Base-by-base conservation (phyloP, 2,329 filamentous ascomycete species). In the Herpotrichia juniperi region DNA sequence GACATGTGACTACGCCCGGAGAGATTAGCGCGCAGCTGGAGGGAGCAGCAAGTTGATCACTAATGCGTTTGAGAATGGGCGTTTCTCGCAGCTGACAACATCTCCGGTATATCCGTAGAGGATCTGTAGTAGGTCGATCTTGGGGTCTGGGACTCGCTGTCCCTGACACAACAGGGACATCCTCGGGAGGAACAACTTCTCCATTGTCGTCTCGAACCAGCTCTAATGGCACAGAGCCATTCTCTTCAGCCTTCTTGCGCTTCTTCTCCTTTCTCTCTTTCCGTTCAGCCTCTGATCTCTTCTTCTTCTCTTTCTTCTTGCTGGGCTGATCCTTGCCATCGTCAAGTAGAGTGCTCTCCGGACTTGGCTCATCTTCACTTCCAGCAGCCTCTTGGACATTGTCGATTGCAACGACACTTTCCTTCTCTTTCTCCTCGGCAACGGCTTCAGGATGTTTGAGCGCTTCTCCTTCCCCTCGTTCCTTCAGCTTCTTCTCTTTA, bases 11-110 rank as follows among this genome's bases (percentile, higher is more conserved):
- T 12, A 91, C 83, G n/a, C 93, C 92, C 0, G 87, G 84, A 37
- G 86, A 79, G 49, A 79, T 80, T 1, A 83, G 74, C 9, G 87
- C 81, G 25, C 81, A 84, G 44, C 88, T 89, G n/a, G 83, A 81
- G 1, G 87, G 82, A 31, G 87, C 85, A 31, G 84, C 85, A 4
- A 99, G 87, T 72, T 97, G 92, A 65, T 96, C 91, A 0, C 91
- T 93, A 42, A 99, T 89, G 66, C 90, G 91, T 73, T 96, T 96
- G 17, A 97, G 78, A 46, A 97, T 93, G 0, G 92, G 91, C 0
- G 92, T 96, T 75, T 97, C 94, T 51, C 94, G 85, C 25, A 99
- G 78, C 69, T 97, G 93, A 69, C 94, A 97, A 71, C 94, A 97
- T 67, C 94, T 83, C 59, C 93, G 85, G 73, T 99, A 99, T 65